Conservation (phyloP, 2,329 filamentous ascomycete species). For the Aureobasidium sp. region DNA sequence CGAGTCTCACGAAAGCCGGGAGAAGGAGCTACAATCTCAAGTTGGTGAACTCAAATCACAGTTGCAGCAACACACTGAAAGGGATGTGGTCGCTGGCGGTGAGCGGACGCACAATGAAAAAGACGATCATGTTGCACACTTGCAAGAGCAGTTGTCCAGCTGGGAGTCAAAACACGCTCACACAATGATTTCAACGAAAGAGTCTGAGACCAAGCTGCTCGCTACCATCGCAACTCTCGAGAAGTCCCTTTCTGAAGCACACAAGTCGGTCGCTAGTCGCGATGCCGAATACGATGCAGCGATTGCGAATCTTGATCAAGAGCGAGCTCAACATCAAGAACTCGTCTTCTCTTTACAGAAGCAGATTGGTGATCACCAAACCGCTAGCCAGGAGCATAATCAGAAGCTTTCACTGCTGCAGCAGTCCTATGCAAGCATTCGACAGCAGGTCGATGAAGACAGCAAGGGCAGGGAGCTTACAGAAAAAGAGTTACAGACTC, state of each 20-base stretch:
- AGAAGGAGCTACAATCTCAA: conserved; percentile 65
- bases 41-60: conserved; percentile 58
- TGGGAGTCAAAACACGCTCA: conserved; percentile 72
- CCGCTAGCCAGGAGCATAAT: conserved; percentile 59
- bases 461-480: conserved; percentile 50
- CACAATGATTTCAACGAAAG: conserved; percentile 60
- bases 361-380: conserved; percentile 75
- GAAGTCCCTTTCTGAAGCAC: conserved; percentile 35
- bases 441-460: conserved; percentile 59
- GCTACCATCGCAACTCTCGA: conserved; percentile 68
- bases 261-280: conserved; percentile 5
- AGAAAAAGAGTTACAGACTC: conserved; percentile 42
- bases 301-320: conserved; percentile 27
- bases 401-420: conserved; percentile 66
- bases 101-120: conserved; percentile 25
- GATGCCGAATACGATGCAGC: conserved; percentile 24
- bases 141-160: conserved; percentile 61
- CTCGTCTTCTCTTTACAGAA: conserved; percentile 52
- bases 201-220: conserved; percentile 63
- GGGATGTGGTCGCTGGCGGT: conserved; percentile 18
- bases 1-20: conserved; percentile 61
- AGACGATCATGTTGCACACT: conserved; percentile 50
- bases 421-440: conserved; percentile 56
- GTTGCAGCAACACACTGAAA: conserved; percentile 28
- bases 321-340: conserved; percentile 39